phyloP scores from a whole-genome alignment of 257 asterid genomes.

The Fraxinus americana region DNA sequence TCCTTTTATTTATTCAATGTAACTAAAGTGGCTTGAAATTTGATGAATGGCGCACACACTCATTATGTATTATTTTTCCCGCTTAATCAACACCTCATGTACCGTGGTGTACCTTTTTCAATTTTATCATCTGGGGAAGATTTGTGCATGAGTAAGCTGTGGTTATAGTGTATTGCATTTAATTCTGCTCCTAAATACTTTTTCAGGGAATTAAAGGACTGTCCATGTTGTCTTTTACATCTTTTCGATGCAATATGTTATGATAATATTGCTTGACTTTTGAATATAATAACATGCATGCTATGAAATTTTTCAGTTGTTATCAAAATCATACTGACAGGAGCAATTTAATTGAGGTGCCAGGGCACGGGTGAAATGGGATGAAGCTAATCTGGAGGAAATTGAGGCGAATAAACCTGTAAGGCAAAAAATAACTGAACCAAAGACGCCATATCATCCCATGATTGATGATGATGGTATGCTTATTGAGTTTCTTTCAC shows the following conservation, averaged over 20 bases:
- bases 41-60: neutral
- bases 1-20: neutral
- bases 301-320: neutral
- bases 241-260: neutral
- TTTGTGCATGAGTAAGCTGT: neutral
- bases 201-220: slow-evolving; percentile 1
- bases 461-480: slow-evolving; percentile 83
- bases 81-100: neutral
- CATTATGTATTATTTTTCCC: neutral
- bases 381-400: slow-evolving; percentile 82
- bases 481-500: slow-evolving; percentile 15
- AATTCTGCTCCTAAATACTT: neutral
- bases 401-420: slow-evolving; percentile 95
- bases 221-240: neutral
- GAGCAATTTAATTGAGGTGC: slow-evolving; percentile 27
- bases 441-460: slow-evolving; percentile 97
- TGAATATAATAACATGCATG: neutral
- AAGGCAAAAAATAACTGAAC: slow-evolving; percentile 94
- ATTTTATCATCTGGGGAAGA: neutral
- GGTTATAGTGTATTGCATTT: neutral
- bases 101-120: neutral
- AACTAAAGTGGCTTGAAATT: neutral
- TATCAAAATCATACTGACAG: slow-evolving; percentile 18
- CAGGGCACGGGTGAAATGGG: slow-evolving; percentile 80
- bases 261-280: slow-evolving; percentile 3